Evolutionary conservation across 2,329 filamentous ascomycete genomes (phyloP).

Genomic region (Colletotrichum musicola): DNA sequence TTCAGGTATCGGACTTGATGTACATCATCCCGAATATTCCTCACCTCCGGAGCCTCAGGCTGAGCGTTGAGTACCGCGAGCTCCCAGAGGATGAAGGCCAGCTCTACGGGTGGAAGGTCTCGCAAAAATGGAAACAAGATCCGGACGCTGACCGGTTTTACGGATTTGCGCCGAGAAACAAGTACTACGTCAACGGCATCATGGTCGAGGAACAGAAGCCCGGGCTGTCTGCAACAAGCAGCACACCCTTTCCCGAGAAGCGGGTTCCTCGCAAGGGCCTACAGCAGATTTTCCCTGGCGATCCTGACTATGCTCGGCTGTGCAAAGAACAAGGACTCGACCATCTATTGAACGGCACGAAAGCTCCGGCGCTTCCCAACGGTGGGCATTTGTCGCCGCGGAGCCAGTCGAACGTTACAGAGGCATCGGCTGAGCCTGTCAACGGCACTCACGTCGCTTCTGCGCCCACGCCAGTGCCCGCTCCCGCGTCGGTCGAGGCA

Average conservation of each 20-base stretch:
- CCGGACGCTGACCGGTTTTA: constrained; percentile 65
- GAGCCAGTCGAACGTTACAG: constrained; percentile 47
- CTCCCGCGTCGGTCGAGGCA: constrained; percentile 7
- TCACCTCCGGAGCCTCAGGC: constrained; percentile 67
- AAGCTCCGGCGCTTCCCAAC: constrained; percentile 59
- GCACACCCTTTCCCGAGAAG: constrained; percentile 66
- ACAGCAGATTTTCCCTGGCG: constrained; percentile 64
- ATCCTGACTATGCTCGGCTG: constrained; percentile 68
- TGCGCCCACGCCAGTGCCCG: constrained; percentile 5
- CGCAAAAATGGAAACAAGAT: constrained; percentile 71
- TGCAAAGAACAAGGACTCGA: constrained; percentile 70
- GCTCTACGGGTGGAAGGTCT: constrained; percentile 54
- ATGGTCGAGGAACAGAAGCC: constrained; percentile 66
- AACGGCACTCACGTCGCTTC: constrained; percentile 25
- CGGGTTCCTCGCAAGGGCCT: constrained; percentile 68
- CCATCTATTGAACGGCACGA: constrained; percentile 63
- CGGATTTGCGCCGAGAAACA: constrained; percentile 68
- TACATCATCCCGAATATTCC: constrained; percentile 68
- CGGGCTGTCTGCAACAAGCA: constrained; percentile 61
- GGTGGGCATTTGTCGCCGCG: constrained; percentile 62
- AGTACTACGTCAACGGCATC: constrained; percentile 69
- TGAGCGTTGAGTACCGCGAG: constrained; percentile 72
- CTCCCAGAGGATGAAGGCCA: constrained; percentile 64
- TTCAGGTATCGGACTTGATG: constrained; percentile 72
- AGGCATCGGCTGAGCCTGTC: constrained; percentile 23